Evolutionary conservation across 2,329 filamentous ascomycete species (phyloP).

Genomic region (Xylaria hypoxylon): DNA sequence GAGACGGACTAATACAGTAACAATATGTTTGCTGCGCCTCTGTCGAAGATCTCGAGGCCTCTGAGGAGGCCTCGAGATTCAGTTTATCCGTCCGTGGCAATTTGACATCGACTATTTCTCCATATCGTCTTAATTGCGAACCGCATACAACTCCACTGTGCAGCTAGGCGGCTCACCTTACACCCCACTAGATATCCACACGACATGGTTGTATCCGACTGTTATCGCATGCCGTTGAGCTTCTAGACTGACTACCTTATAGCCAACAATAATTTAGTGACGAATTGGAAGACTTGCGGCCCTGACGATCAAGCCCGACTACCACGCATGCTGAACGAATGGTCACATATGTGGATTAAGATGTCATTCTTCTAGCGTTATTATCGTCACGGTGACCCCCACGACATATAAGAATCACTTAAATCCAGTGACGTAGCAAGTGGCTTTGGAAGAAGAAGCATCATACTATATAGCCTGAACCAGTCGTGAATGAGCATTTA

Average conservation of each 20-base stretch:
- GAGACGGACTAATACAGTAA: conserved; percentile 19
- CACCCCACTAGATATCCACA: conserved; percentile 29
- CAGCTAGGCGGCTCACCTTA: conserved; percentile 29
- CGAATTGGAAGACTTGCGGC: conserved; percentile 39
- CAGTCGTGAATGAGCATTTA: conserved; percentile 3
- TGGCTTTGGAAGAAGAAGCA: conserved; percentile 15
- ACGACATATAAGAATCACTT: conserved; percentile 16
- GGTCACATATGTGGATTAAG: conserved; percentile 30
- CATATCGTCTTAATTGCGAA: conserved; percentile 39
- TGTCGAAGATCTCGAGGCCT: conserved; percentile 27
- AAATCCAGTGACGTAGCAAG: conserved; percentile 29
- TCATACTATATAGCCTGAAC: conserved; percentile 27
- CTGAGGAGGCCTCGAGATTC: conserved; percentile 25
- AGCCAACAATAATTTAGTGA: conserved; percentile 12
- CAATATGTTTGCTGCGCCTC: conserved; percentile 29
- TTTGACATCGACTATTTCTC: conserved; percentile 42
- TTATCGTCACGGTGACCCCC: conserved; percentile 26
- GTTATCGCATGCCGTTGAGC: conserved; percentile 32
- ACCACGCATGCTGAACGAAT: conserved; percentile 24
- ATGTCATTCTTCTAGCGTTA: conserved; percentile 15
- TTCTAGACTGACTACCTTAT: conserved; percentile 30
- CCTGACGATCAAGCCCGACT: conserved; percentile 39
- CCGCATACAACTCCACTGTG: conserved; percentile 31
- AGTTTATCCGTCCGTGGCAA: conserved; percentile 49
- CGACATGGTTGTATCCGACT: conserved; percentile 32